Evolutionary conservation across 2,329 filamentous ascomycete genomes (phyloP).

Genomic region (Blumeriella jaapii): DNA sequence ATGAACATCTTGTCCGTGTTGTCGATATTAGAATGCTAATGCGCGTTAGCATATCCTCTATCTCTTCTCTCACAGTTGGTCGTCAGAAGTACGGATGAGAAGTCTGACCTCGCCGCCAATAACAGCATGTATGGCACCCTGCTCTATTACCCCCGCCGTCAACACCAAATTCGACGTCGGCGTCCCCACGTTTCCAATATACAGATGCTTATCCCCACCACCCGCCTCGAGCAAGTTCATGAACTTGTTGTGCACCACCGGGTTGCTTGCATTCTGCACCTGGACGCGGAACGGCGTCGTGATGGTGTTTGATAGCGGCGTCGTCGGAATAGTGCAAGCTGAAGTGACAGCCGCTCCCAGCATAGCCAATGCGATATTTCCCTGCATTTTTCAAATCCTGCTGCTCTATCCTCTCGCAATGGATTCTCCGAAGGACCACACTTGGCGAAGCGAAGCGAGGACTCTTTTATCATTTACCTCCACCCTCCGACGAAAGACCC

Average conservation of each 20-base stretch:
- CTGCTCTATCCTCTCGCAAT: too few relatives aligned
- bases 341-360: too few relatives aligned
- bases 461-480: too few relatives aligned
- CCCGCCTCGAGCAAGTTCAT: slow-evolving; percentile 27
- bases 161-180: slow-evolving; percentile 28
- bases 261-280: slow-evolving; percentile 30
- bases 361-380: too few relatives aligned
- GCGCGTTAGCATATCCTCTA: neutral
- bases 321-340: slow-evolving; percentile 26
- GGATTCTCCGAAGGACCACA: too few relatives aligned
- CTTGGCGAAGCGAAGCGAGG: too few relatives aligned
- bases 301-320: slow-evolving; percentile 27
- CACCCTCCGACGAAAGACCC: too few relatives aligned
- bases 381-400: too few relatives aligned
- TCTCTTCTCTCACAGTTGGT: too few relatives aligned
- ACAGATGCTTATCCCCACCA: slow-evolving; percentile 31
- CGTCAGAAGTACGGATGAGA: too few relatives aligned
- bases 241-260: slow-evolving; percentile 29
- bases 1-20: slow-evolving; percentile 39
- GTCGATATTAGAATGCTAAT: slow-evolving; percentile 30
- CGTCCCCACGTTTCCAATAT: slow-evolving; percentile 30
- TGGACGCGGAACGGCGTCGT: slow-evolving; percentile 27
- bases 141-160: slow-evolving; percentile 30
- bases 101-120: slow-evolving; percentile 38
- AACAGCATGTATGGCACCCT: slow-evolving; percentile 28